Evolutionary conservation across 2,329 filamentous ascomycete genomes (phyloP).

Genomic region (Colletotrichum sp.): DNA sequence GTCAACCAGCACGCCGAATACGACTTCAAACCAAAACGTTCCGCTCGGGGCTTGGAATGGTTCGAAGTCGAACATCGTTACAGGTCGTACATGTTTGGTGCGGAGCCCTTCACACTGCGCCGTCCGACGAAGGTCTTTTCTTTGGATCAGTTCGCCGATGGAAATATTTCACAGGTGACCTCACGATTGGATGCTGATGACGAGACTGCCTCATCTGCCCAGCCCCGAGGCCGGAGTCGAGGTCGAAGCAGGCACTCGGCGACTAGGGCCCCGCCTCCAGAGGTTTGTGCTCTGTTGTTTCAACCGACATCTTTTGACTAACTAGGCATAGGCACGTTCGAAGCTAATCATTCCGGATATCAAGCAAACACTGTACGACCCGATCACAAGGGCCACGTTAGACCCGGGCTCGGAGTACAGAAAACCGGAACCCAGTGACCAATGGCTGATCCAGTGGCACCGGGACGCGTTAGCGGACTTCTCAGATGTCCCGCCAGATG

Average conservation of each 20-base stretch:
- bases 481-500: slow-evolving; percentile 56
- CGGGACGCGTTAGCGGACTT: slow-evolving; percentile 63
- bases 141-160: slow-evolving; percentile 46
- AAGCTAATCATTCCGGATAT: slow-evolving; percentile 51
- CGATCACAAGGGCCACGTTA: slow-evolving; percentile 58
- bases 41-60: slow-evolving; percentile 40
- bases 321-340: slow-evolving; percentile 1
- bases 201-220: background rate
- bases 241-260: background rate
- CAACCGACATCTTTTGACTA: background rate
- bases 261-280: background rate
- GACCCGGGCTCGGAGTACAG: slow-evolving; percentile 52
- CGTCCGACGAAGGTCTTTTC: slow-evolving; percentile 48
- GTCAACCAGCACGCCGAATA: slow-evolving; percentile 49
- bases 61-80: slow-evolving; percentile 37
- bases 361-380: slow-evolving; percentile 60
- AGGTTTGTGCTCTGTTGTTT: background rate
- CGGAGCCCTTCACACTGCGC: slow-evolving; percentile 47
- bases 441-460: slow-evolving; percentile 65
- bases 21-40: slow-evolving; percentile 42
- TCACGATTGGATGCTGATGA: slow-evolving; percentile 43
- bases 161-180: slow-evolving; percentile 51
- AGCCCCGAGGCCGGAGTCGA: background rate
- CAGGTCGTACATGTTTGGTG: slow-evolving; percentile 31
- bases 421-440: slow-evolving; percentile 48